These are phyloP conservation scores for Termitomyces sp. DNA, from an alignment of 768 basidiomycete genomes.

Conservation along the genomic window DNA sequence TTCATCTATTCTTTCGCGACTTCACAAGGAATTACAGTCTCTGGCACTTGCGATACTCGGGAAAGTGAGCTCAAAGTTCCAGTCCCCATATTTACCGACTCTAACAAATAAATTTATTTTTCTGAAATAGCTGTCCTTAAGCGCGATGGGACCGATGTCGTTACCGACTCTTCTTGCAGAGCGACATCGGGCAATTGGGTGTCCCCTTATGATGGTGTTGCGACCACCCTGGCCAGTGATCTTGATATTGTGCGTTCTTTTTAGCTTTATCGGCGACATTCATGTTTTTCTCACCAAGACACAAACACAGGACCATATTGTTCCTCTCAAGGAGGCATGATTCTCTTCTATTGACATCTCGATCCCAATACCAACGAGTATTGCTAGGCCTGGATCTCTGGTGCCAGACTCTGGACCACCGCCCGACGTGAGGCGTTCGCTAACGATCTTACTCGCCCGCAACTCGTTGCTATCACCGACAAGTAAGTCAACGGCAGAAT, in stretches of 20 bases:
- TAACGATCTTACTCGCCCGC: slow-evolving; percentile 53
- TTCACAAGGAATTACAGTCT: slow-evolving; percentile 28
- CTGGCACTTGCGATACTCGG: slow-evolving; percentile 47
- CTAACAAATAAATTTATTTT: neutral
- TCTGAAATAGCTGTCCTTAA: slow-evolving; percentile 34
- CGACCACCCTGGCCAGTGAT: slow-evolving; percentile 39
- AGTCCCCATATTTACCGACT: neutral
- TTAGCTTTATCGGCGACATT: neutral
- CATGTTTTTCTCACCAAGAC: neutral
- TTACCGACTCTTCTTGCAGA: slow-evolving; percentile 33
- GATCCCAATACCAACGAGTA: neutral
- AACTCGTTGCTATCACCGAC: slow-evolving; percentile 47
- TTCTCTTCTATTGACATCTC: neutral
- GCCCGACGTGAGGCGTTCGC: slow-evolving; percentile 49
- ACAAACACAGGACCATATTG: slow-evolving; percentile 43
- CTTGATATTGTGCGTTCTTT: slow-evolving; percentile 44
- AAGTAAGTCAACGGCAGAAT: slow-evolving; percentile 19
- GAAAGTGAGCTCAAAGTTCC: slow-evolving; percentile 39
- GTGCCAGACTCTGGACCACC: slow-evolving; percentile 47
- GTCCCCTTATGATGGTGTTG: slow-evolving; percentile 46
- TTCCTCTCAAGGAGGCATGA: slow-evolving; percentile 47
- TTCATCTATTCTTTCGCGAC: neutral
- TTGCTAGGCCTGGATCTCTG: slow-evolving; percentile 49
- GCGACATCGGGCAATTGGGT: slow-evolving; percentile 49
- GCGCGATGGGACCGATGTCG: slow-evolving; percentile 42